Conservation (phyloP, 139 green algal species). For the Coelastrella sp. region DNA sequence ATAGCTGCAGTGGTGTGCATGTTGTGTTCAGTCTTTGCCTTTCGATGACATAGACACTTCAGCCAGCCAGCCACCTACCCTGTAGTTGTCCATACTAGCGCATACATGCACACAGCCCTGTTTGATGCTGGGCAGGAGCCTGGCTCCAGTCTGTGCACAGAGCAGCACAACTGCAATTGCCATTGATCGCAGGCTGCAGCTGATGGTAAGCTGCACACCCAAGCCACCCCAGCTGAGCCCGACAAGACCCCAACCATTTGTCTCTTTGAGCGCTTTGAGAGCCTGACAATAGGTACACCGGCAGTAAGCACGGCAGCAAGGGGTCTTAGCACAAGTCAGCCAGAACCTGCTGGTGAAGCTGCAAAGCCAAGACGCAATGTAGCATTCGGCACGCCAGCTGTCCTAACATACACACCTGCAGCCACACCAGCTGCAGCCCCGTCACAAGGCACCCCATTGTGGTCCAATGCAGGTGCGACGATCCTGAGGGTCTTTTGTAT, state of each 20-base stretch:
- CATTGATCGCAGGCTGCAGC: too few relatives aligned
- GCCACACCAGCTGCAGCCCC: not conserved
- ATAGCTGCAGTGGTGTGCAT: too few relatives aligned
- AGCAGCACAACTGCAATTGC: too few relatives aligned
- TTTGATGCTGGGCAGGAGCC: too few relatives aligned
- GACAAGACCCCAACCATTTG: constrained; percentile 37
- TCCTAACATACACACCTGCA: constrained; percentile 40
- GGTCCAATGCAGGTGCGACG: constrained; percentile 44
- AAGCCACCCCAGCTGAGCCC: not conserved
- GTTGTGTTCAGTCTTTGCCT: too few relatives aligned
- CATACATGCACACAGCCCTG: too few relatives aligned
- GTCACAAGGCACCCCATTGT: constrained; percentile 37
- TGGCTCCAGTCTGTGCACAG: too few relatives aligned
- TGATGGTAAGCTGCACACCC: too few relatives aligned
- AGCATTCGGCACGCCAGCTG: constrained; percentile 35
- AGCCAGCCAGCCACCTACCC: too few relatives aligned
- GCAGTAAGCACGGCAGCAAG: not conserved
- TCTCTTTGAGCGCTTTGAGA: constrained; percentile 46
- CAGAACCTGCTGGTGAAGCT: not conserved
- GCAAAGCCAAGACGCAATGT: constrained; percentile 13
- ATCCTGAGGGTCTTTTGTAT: not conserved
- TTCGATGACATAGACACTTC: too few relatives aligned
- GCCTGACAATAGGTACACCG: constrained; percentile 24
- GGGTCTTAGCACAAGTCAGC: not conserved
- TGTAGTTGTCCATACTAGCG: too few relatives aligned